Conservation (phyloP, 2,329 filamentous ascomycete genomes). For the Colletotrichum sp. region DNA sequence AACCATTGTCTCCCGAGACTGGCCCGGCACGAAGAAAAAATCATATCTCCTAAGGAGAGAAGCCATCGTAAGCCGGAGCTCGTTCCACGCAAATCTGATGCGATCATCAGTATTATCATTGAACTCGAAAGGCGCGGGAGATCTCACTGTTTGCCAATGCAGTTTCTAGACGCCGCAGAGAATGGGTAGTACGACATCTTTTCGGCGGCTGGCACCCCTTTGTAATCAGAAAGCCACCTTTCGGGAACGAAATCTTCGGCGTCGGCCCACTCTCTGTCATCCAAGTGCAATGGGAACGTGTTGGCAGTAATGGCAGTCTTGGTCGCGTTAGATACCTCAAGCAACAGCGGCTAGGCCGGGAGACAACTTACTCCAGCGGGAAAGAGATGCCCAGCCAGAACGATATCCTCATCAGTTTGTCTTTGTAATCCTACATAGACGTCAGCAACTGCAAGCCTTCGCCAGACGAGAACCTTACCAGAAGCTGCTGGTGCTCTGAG, state of each 20-base stretch:
- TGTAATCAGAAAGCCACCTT: not conserved
- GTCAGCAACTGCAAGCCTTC: not conserved
- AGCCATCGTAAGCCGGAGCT: not conserved
- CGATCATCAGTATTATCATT: not conserved
- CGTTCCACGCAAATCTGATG: not conserved
- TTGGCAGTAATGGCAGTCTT: not conserved
- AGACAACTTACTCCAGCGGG: not conserved
- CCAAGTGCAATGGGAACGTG: not conserved
- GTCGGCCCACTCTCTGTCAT: not conserved
- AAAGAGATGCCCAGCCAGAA: not conserved
- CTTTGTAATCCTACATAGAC: not conserved
- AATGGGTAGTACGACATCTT: not conserved
- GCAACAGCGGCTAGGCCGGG: not conserved
- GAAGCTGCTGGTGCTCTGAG: conserved; percentile 37
- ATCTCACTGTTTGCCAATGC: not conserved
- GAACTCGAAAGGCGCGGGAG: not conserved
- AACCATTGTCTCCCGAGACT: not conserved
- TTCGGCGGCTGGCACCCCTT: not conserved
- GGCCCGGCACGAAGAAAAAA: not conserved
- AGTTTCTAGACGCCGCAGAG: not conserved
- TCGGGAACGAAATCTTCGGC: not conserved
- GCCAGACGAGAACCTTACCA: conserved; percentile 11
- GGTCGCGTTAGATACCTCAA: not conserved
- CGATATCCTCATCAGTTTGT: not conserved
- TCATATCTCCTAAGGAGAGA: not conserved